Evolutionary conservation across 2,329 filamentous ascomycete species (phyloP).

Genomic region (Aureobasidium mangrovei): DNA sequence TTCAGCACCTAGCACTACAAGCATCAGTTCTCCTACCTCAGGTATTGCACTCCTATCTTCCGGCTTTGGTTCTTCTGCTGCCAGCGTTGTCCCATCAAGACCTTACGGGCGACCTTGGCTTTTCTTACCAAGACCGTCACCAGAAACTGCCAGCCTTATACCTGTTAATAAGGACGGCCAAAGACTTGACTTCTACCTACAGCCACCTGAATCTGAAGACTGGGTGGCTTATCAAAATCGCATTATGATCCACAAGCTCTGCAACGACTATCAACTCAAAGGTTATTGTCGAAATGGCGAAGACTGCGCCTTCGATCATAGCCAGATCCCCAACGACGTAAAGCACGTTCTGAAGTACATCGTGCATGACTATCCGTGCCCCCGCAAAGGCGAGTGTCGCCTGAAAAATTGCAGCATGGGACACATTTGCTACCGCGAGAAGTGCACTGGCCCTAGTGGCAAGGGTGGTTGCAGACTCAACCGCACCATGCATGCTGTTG

Average conservation of each 20-base stretch:
- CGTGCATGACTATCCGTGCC: slow-evolving; percentile 37
- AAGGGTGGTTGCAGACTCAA: slow-evolving; percentile 21
- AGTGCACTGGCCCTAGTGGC: slow-evolving; percentile 23
- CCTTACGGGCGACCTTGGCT: background rate
- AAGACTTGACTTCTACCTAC: slow-evolving; percentile 39
- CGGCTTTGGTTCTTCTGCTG: background rate
- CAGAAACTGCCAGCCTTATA: slow-evolving; percentile 27
- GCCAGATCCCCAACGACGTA: slow-evolving; percentile 31
- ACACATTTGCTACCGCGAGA: slow-evolving; percentile 35
- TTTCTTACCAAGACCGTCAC: slow-evolving; percentile 19
- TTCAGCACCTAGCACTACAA: background rate
- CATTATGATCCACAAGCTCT: slow-evolving; percentile 35
- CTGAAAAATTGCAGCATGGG: slow-evolving; percentile 37
- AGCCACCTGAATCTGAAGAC: slow-evolving; percentile 30
- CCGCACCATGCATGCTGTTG: slow-evolving; percentile 9
- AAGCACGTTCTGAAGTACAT: slow-evolving; percentile 37
- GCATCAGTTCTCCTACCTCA: background rate
- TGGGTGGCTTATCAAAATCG: slow-evolving; percentile 30
- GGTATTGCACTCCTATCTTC: background rate
- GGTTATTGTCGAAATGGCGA: slow-evolving; percentile 24
- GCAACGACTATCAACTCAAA: slow-evolving; percentile 41
- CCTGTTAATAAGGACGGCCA: slow-evolving; percentile 40
- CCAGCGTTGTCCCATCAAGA: background rate
- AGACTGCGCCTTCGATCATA: slow-evolving; percentile 40
- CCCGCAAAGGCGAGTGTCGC: slow-evolving; percentile 34